Evolutionary conservation across 345 rosid genomes (phyloP).

Genomic region (Gossypium sturtianum): DNA sequence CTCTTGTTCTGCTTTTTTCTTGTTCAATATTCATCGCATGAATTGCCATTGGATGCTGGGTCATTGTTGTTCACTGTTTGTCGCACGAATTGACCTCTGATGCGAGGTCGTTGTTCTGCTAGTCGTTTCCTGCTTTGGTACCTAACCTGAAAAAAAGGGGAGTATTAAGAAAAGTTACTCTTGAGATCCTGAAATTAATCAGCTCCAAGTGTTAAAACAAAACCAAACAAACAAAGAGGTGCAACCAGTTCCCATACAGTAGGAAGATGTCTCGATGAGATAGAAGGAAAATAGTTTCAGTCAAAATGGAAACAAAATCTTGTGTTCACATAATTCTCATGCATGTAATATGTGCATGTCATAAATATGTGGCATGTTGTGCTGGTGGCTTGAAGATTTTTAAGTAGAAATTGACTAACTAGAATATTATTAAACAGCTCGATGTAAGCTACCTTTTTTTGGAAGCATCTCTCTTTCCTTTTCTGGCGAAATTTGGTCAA

Average conservation of each 20-base stretch:
- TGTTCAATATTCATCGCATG: slow-evolving; percentile 17
- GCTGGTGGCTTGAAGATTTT: neutral
- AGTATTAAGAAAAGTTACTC: neutral
- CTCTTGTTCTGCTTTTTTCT: slow-evolving; percentile 20
- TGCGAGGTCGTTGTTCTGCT: slow-evolving; percentile 31
- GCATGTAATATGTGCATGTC: neutral
- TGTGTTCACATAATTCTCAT: neutral
- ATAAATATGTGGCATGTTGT: neutral
- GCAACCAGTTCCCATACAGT: neutral
- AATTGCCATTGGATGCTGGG: slow-evolving; percentile 26
- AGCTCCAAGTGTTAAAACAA: neutral
- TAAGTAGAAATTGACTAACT: neutral
- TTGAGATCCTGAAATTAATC: neutral
- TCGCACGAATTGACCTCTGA: slow-evolving; percentile 31
- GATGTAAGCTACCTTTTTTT: slow-evolving; percentile 28
- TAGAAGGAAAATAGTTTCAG: no score
- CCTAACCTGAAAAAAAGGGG: slow-evolving; percentile 20
- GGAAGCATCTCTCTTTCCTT: slow-evolving; percentile 35
- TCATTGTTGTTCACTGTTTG: slow-evolving; percentile 22
- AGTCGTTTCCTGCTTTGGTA: slow-evolving; percentile 32
- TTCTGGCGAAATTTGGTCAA: slow-evolving; percentile 38
- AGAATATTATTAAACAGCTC: neutral
- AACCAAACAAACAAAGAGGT: neutral
- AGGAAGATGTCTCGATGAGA: neutral
- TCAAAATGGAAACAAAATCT: neutral